Evolutionary conservation across 2,329 filamentous ascomycete genomes (phyloP), one percentile per base, ranked within the genome.

Genomic region (Pseudocercospora cruenta): DNA sequence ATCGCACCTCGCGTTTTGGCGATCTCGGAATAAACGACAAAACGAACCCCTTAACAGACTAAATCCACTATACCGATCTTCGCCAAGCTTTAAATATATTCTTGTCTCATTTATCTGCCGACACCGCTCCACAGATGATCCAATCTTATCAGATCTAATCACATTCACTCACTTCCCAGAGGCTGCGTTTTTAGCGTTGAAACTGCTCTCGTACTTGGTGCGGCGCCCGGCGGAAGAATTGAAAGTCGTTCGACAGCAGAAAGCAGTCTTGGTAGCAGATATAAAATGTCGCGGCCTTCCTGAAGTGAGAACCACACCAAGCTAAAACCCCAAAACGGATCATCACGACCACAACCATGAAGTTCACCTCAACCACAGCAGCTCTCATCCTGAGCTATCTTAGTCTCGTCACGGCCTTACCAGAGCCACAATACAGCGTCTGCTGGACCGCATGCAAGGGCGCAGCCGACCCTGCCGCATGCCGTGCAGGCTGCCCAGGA

Each of bases 101-200:
- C 51, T 55, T 43, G 51, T 55, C 22, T 28, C 51, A 24, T 8
- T 22, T 16, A 55, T 31, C n/a, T 10, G 8, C 24, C 24, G 24
- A 26, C 2, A 57, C 21, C 24, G 12, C 26, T 55, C n/a, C 22
- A 55, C 5, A 1, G 16, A 2, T 22, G 53, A 57, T 57, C 26
- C 53, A 57, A 57, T 28, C 53, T 26, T n/a, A 57, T 57, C 53
- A 57, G 53, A 57, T 57, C 53, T 57, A 57, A 28, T 33, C 54
- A 58, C 9, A 19, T 33, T 58, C n/a, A 16, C 39, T n/a, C 54
- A 58, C 10, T 28, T 57, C 53, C 4, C 10, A 57, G n/a, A 57
- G 24, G 24, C 53, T 26, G 10, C 51, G 22, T 55, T 55, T 33
- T 36, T 31, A 19, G 2, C 16, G 16, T 54, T 24, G 16, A 28